Evolutionary conservation across 371 early-diverging fungal species (phyloP).

Genomic region (Mucor lusitanicus): DNA sequence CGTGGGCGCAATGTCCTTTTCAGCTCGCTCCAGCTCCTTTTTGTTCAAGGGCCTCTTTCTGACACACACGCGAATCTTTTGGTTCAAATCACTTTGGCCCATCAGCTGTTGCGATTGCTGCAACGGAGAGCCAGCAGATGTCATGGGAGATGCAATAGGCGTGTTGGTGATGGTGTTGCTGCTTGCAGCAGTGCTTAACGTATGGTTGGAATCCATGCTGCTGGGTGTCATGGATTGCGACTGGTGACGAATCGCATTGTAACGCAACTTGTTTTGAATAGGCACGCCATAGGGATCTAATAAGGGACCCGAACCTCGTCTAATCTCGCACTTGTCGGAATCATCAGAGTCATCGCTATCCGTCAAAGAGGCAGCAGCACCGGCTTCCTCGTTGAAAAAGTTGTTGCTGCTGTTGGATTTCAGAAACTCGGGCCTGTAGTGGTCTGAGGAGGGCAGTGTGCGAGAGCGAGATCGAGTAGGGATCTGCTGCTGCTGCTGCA

Average conservation of each 20-base stretch:
- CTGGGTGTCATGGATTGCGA: constrained; percentile 1
- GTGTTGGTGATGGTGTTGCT: background rate
- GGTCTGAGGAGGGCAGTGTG: constrained; percentile 22
- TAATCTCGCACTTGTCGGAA: constrained; percentile 18
- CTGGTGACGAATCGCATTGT: background rate
- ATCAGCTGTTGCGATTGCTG: constrained; percentile 10
- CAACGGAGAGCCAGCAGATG: background rate
- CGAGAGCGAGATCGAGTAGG: constrained; percentile 38
- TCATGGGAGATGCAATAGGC: background rate
- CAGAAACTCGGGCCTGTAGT: constrained; percentile 21
- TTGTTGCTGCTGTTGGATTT: constrained; percentile 11
- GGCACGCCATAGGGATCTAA: constrained; percentile 40
- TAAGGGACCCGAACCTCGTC: constrained; percentile 33
- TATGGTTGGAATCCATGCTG: background rate
- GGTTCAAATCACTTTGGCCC: constrained; percentile 50
- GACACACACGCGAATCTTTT: constrained; percentile 91
- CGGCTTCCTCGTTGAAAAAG: background rate
- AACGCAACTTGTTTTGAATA: constrained; percentile 18
- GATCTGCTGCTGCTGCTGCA: constrained; percentile 2
- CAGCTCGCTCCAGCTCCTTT: constrained; percentile 74
- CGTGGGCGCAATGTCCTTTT: constrained; percentile 78
- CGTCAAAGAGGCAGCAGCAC: background rate
- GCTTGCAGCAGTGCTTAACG: background rate
- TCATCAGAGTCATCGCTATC: constrained; percentile 17
- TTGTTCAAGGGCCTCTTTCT: constrained; percentile 89